Evolutionary conservation across 1,284 basidiomycete genomes (phyloP).

Genomic region (Cystodermella granulosa): DNA sequence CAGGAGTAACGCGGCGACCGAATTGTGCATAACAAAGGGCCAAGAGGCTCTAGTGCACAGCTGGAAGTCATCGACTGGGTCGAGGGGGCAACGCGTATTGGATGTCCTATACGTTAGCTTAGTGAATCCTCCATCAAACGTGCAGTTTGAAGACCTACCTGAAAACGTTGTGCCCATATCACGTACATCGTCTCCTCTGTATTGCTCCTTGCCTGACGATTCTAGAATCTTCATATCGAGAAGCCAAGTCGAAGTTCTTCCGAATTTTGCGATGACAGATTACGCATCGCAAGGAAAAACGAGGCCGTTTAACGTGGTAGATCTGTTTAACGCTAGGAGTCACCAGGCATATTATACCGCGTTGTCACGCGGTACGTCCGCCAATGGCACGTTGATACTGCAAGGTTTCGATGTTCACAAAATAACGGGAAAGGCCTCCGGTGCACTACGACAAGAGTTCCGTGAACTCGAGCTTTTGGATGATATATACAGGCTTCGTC

Average conservation of each 20-base stretch:
- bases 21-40: constrained; percentile 1
- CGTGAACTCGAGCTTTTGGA: constrained; percentile 26
- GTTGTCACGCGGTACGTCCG: constrained; percentile 22
- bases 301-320: constrained; percentile 18
- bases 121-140: constrained; percentile 7
- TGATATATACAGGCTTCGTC: constrained; percentile 21
- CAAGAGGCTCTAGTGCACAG: background rate
- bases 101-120: constrained; percentile 14
- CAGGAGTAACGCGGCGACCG: too few species aligned
- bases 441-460: constrained; percentile 26
- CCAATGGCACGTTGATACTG: constrained; percentile 24
- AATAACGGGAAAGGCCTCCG: constrained; percentile 17
- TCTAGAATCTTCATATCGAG: constrained; percentile 5
- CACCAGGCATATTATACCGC: constrained; percentile 26
- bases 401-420: constrained; percentile 18
- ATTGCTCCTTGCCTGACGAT: background rate
- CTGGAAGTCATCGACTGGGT: background rate
- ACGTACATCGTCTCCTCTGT: background rate
- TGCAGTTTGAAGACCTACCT: constrained; percentile 9
- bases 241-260: constrained; percentile 20
- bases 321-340: constrained; percentile 17
- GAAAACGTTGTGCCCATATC: constrained; percentile 15
- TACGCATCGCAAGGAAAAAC: constrained; percentile 31
- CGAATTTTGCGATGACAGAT: constrained; percentile 29
- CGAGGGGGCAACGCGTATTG: constrained; percentile 4